phyloP scores from a whole-genome alignment of 2,329 filamentous ascomycete species.

The Phyllosticta citrichinensis region DNA sequence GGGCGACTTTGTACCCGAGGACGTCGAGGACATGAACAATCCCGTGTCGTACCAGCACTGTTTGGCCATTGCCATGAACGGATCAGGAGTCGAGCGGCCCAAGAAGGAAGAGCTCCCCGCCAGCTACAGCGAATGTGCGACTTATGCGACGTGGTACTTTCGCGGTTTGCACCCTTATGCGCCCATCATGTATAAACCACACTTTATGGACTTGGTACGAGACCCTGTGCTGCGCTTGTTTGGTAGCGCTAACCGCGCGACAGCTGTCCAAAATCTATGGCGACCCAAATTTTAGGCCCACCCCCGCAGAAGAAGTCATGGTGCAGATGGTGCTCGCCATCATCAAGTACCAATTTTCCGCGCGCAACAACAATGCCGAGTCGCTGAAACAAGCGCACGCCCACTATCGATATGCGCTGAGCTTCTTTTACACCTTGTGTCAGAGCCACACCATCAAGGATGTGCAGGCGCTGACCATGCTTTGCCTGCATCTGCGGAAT shows the following conservation, averaged over 20 bases:
- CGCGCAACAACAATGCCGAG: slow-evolving; percentile 52
- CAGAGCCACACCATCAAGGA: slow-evolving; percentile 53
- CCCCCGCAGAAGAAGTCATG: slow-evolving; percentile 55
- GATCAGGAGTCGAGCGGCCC: background rate
- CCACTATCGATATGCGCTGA: slow-evolving; percentile 68
- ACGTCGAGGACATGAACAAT: slow-evolving; percentile 49
- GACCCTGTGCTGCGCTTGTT: background rate
- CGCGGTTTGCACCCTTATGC: slow-evolving; percentile 60
- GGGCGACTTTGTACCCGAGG: slow-evolving; percentile 57
- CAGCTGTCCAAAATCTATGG: slow-evolving; percentile 51
- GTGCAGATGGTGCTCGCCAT: slow-evolving; percentile 73
- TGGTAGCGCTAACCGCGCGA: background rate
- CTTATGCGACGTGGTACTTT: slow-evolving; percentile 68
- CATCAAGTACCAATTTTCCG: slow-evolving; percentile 68
- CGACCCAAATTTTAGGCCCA: slow-evolving; percentile 52
- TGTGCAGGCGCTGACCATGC: slow-evolving; percentile 62
- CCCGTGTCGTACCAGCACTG: slow-evolving; percentile 62
- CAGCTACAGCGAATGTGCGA: slow-evolving; percentile 9
- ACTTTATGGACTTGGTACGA: slow-evolving; percentile 58
- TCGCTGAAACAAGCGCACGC: slow-evolving; percentile 56
- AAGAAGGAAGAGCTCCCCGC: slow-evolving; percentile 8
- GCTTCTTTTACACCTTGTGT: slow-evolving; percentile 56
- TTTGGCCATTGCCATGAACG: slow-evolving; percentile 52
- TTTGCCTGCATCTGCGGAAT: slow-evolving; percentile 61
- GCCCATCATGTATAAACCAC: slow-evolving; percentile 67